Evolutionary conservation across 768 basidiomycete species (phyloP).

Genomic region (Neoboletus brunneissimus): DNA sequence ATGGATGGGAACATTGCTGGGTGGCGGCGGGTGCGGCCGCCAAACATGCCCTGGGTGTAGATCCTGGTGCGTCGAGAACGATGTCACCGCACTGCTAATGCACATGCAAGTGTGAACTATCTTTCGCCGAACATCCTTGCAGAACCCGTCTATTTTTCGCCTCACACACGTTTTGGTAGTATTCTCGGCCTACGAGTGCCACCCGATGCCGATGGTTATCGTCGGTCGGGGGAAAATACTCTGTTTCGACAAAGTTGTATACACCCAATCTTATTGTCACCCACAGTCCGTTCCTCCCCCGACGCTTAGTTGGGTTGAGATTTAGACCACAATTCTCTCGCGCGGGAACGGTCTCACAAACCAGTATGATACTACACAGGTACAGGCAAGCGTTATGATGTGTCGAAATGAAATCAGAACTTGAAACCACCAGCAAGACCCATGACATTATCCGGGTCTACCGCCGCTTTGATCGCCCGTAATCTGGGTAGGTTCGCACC

Average conservation of each 20-base stretch:
- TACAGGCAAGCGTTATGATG: background rate
- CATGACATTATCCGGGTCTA: slow-evolving; percentile 61
- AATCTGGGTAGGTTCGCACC: slow-evolving; percentile 41
- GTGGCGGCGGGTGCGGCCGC: too few relatives aligned
- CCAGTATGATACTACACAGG: background rate
- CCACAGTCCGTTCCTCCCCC: background rate
- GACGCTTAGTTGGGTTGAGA: background rate
- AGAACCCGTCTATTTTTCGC: background rate
- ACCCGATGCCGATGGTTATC: background rate
- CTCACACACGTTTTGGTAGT: too few relatives aligned
- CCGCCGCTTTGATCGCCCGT: slow-evolving; percentile 38
- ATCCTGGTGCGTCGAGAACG: too few relatives aligned
- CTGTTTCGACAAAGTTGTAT: background rate
- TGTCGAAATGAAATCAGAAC: slow-evolving; percentile 26
- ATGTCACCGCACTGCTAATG: too few relatives aligned
- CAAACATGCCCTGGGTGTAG: too few relatives aligned
- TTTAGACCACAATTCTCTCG: background rate
- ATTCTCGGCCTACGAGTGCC: too few relatives aligned
- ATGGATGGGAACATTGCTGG: too few relatives aligned
- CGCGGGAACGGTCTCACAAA: too few relatives aligned
- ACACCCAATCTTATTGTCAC: background rate
- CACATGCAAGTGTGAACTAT: background rate
- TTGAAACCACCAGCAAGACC: slow-evolving; percentile 63
- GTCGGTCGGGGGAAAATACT: background rate
- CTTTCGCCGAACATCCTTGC: background rate